Evolutionary conservation across 129 eudicot genomes (phyloP).

Genomic region (Cynara cardunculus): DNA sequence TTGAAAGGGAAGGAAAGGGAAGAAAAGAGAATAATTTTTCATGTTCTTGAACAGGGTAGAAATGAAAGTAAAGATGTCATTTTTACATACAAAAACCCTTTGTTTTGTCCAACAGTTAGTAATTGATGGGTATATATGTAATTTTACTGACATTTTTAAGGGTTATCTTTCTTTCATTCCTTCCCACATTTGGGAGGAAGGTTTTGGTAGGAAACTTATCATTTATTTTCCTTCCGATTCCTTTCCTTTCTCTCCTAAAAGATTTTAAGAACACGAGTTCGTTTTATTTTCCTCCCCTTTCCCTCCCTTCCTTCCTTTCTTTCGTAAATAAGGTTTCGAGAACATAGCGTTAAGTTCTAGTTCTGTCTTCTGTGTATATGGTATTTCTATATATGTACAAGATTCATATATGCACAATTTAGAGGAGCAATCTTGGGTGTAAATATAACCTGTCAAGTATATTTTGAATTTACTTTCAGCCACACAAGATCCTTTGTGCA

Average conservation of each 20-base stretch:
- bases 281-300: not conserved
- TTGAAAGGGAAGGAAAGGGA: not conserved
- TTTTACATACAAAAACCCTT: not conserved
- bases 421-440: not conserved
- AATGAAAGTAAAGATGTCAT: not conserved
- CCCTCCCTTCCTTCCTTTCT: not conserved
- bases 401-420: not conserved
- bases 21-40: not conserved
- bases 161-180: not conserved
- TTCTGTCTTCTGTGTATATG: not conserved
- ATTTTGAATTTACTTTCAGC: not conserved
- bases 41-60: not conserved
- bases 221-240: not conserved
- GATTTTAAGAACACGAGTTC: not conserved
- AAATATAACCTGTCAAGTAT: not conserved
- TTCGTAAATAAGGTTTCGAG: not conserved
- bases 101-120: not conserved
- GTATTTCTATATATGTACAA: not conserved
- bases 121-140: not conserved
- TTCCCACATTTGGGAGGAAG: not conserved
- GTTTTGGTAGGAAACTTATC: too few relatives aligned
- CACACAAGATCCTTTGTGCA: not conserved
- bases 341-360: not conserved
- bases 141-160: too few relatives aligned
- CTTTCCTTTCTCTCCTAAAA: not conserved